Evolutionary conservation across 805 yeast genomes (phyloP).

Genomic region (Cyberlindnera mrakii): DNA sequence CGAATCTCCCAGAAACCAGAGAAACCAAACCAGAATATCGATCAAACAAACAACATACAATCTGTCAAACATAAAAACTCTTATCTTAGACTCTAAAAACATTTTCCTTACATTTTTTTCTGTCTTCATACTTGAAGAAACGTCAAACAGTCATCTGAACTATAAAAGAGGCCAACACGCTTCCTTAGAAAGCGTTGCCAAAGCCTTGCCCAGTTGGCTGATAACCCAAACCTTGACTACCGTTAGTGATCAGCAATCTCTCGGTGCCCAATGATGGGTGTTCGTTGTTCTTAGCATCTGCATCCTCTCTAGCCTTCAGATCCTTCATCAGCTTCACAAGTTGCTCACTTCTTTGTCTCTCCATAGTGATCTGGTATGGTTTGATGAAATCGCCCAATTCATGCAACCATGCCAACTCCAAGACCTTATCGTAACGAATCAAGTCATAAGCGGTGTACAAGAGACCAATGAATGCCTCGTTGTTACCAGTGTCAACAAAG

Average conservation of each 20-base stretch:
- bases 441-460: slow-evolving; percentile 80
- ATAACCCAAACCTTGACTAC: slow-evolving; percentile 55
- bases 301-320: slow-evolving; percentile 61
- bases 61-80: too few relatives aligned
- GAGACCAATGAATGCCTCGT: slow-evolving; percentile 89
- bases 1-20: too few relatives aligned
- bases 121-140: too few relatives aligned
- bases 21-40: too few relatives aligned
- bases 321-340: slow-evolving; percentile 63
- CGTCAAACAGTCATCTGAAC: too few relatives aligned
- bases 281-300: slow-evolving; percentile 46
- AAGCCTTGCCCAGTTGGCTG: slow-evolving; percentile 72
- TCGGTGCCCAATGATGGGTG: slow-evolving; percentile 48
- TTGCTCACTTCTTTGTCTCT: slow-evolving; percentile 69
- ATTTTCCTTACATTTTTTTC: too few relatives aligned
- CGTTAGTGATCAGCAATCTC: slow-evolving; percentile 79
- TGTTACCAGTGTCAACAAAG: slow-evolving; percentile 95
- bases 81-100: too few relatives aligned
- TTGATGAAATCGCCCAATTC: slow-evolving; percentile 76
- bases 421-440: slow-evolving; percentile 74
- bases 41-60: too few relatives aligned
- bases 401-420: slow-evolving; percentile 89
- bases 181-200: slow-evolving; percentile 41
- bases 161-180: neutral
- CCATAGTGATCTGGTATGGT: slow-evolving; percentile 84